phyloP scores from a whole-genome alignment of 2,329 filamentous ascomycete species.

The Cytospora schulzeri region DNA sequence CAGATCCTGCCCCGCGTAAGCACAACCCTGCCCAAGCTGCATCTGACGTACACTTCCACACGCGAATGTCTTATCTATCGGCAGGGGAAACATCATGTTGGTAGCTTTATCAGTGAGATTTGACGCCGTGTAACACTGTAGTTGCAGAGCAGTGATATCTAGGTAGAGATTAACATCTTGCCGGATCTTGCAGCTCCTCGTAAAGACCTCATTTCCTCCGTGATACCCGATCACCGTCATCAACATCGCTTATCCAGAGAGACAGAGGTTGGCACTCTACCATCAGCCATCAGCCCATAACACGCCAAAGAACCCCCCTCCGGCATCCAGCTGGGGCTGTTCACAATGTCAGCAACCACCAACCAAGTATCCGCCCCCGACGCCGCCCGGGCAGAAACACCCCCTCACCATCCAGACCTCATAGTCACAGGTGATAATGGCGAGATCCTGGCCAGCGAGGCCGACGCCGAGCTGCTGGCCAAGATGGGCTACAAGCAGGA shows the following conservation, averaged over 20 bases:
- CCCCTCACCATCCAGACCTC: conserved; percentile 25
- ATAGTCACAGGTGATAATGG: conserved; percentile 28
- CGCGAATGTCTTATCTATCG: background rate
- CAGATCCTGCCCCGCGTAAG: background rate
- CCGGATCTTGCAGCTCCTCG: conserved; percentile 9
- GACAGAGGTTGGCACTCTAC: background rate
- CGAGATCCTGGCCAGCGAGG: conserved; percentile 31
- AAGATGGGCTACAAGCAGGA: conserved; percentile 53
- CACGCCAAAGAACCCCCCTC: background rate
- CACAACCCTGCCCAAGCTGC: background rate
- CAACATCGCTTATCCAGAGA: background rate
- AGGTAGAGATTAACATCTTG: conserved; percentile 4
- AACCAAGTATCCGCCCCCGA: conserved; percentile 19
- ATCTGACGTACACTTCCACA: background rate
- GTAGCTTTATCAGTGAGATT: conserved; percentile 12
- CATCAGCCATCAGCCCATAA: background rate
- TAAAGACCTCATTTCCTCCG: background rate
- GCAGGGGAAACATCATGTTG: background rate
- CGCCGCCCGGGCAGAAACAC: conserved; percentile 27
- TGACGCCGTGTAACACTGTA: background rate
- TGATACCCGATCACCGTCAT: background rate
- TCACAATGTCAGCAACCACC: conserved; percentile 17
- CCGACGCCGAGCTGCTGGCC: conserved; percentile 27
- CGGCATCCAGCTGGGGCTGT: background rate
- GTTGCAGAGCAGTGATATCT: conserved; percentile 2